Percentiles rank a stretch among this genome's conserved stretches.
These are phyloP conservation scores for Purpureocillium lavendulum DNA, from an alignment of 2,329 filamentous ascomycete genomes.

Conservation along the genomic window DNA sequence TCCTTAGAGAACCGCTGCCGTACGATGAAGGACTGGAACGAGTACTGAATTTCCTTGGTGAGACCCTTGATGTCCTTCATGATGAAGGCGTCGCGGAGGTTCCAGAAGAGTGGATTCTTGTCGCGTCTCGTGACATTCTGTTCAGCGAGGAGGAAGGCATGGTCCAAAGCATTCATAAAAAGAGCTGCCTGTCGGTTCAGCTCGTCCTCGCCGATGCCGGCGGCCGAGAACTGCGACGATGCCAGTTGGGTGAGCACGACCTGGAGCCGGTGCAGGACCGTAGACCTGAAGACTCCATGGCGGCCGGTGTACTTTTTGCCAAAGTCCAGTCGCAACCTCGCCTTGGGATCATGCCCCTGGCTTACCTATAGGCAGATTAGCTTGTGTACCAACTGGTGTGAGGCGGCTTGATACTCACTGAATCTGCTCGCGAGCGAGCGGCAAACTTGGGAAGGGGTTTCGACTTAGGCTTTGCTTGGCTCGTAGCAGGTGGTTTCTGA, in stretches of 20 bases:
- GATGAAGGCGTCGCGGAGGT: constrained; percentile 53
- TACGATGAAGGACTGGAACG: constrained; percentile 59
- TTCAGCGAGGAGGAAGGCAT: constrained; percentile 36
- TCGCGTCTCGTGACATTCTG: constrained; percentile 25
- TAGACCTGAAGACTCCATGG: constrained; percentile 23
- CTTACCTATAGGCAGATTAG: constrained; percentile 15
- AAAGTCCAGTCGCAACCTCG: constrained; percentile 18
- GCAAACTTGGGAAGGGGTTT: constrained; percentile 4
- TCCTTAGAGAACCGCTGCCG: constrained; percentile 46
- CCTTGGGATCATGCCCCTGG: constrained; percentile 24
- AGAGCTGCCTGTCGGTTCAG: constrained; percentile 33
- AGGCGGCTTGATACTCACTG: constrained; percentile 12
- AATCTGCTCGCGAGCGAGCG: constrained; percentile 11
- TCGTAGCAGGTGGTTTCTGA: not conserved
- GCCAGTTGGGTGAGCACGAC: constrained; percentile 20
- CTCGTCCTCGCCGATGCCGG: constrained; percentile 25
- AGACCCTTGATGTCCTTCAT: constrained; percentile 41
- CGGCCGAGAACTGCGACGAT: constrained; percentile 13
- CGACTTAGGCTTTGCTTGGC: not conserved
- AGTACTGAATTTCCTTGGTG: constrained; percentile 51
- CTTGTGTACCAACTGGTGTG: not conserved
- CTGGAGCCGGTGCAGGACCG: constrained; percentile 27
- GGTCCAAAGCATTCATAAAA: constrained; percentile 36
- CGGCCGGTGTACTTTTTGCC: constrained; percentile 15
- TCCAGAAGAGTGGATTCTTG: constrained; percentile 48